Conservation (phyloP, 2,329 filamentous ascomycete genomes). For the Lachnellula arida region DNA sequence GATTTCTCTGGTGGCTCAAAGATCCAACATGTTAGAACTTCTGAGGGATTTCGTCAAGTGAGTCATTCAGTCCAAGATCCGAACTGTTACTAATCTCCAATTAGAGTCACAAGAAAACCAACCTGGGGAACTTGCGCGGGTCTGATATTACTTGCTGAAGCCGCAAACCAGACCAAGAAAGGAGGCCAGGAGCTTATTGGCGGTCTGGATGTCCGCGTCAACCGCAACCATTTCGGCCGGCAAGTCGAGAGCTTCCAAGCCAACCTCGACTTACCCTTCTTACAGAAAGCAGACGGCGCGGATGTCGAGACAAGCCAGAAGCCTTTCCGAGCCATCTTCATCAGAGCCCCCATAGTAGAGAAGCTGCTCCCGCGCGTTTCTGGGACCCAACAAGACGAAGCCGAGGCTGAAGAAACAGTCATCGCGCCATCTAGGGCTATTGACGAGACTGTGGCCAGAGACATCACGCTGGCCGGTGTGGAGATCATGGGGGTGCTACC, state of each 20-base stretch:
- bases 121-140: conserved; percentile 97
- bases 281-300: conserved; percentile 36
- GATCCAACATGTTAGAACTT: conserved; percentile 77
- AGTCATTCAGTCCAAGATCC: conserved; percentile 30
- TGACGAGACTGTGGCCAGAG: conserved; percentile 18
- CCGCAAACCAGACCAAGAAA: conserved; percentile 82
- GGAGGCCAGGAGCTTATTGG: conserved; percentile 92
- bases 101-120: conserved; percentile 68
- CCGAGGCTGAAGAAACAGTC: conserved; percentile 38
- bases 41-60: conserved; percentile 88
- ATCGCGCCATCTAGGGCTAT: conserved; percentile 25
- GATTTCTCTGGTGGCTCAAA: conserved; percentile 80
- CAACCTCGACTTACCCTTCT: conserved; percentile 66
- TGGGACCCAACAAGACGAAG: conserved; percentile 33
- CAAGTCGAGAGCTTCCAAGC: conserved; percentile 90
- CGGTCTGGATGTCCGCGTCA: conserved; percentile 83
- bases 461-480: conserved; percentile 32
- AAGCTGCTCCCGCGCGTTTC: conserved; percentile 54
- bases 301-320: conserved; percentile 21
- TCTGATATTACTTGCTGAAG: conserved; percentile 82
- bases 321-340: conserved; percentile 84
- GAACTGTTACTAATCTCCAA: background rate
- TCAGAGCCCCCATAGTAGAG: conserved; percentile 90
- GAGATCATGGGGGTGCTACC: conserved; percentile 50
- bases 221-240: conserved; percentile 90